These are phyloP conservation scores for Suillus subaureus DNA, from an alignment of 768 basidiomycete species.

Conservation along the genomic window DNA sequence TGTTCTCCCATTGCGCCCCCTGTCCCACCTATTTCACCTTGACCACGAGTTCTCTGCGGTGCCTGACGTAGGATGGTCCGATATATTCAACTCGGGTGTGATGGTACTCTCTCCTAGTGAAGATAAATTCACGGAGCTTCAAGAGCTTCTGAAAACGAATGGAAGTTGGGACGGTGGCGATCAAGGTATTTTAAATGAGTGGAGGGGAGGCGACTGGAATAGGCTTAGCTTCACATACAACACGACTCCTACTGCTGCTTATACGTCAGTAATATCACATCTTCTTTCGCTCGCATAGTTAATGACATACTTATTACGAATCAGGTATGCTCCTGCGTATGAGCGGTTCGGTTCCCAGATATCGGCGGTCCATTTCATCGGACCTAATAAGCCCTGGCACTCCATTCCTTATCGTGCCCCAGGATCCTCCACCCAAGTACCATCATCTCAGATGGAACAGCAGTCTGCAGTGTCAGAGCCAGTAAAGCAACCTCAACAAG, in stretches of 20 bases:
- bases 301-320: conserved; percentile 28
- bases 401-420: conserved; percentile 71
- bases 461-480: conserved; percentile 21
- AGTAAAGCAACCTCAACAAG: conserved; percentile 37
- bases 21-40: conserved; percentile 89
- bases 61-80: conserved; percentile 98
- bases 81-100: conserved; percentile 98
- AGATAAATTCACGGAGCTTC: conserved; percentile 79
- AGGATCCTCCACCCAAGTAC: conserved; percentile 35
- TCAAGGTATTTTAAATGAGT: conserved; percentile 96
- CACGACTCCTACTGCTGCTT: conserved; percentile 95
- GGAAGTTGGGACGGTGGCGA: conserved; percentile 99
- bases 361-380: conserved; percentile 91
- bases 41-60: conserved; percentile 88
- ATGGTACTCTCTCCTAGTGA: conserved; percentile 83
- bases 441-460: conserved; percentile 33
- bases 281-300: conserved; percentile 22
- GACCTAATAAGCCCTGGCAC: conserved; percentile 94
- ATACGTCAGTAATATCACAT: conserved; percentile 68
- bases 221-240: conserved; percentile 97
- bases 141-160: conserved; percentile 67
- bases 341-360: conserved; percentile 89
- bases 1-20: conserved; percentile 82
- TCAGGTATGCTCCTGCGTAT: conserved; percentile 95
- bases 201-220: conserved; percentile 86